These are phyloP conservation scores for Beauveria medogensis DNA, from an alignment of 2,329 filamentous ascomycete species.

Conservation along the genomic window DNA sequence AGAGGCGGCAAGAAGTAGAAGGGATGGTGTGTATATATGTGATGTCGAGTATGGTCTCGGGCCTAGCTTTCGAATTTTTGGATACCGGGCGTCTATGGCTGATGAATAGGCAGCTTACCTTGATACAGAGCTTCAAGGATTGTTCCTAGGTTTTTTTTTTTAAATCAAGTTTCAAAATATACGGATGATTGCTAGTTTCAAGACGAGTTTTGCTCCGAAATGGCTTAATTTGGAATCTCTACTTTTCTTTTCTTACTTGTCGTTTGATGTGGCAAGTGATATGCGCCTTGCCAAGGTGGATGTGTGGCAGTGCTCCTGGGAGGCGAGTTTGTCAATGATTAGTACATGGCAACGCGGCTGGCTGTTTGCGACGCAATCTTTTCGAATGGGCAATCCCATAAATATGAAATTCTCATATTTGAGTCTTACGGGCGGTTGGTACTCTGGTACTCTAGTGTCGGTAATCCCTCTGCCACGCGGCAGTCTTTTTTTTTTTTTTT, in stretches of 20 bases:
- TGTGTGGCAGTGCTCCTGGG: background rate
- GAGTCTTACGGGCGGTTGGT: no score
- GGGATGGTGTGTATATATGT: background rate
- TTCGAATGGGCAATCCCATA: no score
- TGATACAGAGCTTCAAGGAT: constrained; percentile 1
- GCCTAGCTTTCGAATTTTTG: background rate
- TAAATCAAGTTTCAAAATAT: background rate
- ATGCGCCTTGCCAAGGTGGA: background rate
- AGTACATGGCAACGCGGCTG: background rate
- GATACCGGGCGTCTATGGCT: background rate
- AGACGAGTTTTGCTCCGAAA: background rate
- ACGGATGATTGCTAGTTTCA: background rate
- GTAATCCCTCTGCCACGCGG: background rate
- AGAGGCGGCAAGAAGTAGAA: background rate
- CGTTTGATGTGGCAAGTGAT: background rate
- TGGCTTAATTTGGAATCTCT: background rate
- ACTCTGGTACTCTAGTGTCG: no score
- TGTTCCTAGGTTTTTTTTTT: background rate
- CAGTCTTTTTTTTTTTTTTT: background rate
- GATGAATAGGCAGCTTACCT: background rate
- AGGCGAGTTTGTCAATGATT: background rate
- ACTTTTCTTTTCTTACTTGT: no score
- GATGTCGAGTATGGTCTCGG: background rate
- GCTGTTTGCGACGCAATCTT: background rate
- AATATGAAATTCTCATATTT: no score